A percentile compares a stretch with the other conserved stretches of the same genome.
Conservation (phyloP, 2,329 filamentous ascomycete species). For the Rutstroemia sp. region DNA sequence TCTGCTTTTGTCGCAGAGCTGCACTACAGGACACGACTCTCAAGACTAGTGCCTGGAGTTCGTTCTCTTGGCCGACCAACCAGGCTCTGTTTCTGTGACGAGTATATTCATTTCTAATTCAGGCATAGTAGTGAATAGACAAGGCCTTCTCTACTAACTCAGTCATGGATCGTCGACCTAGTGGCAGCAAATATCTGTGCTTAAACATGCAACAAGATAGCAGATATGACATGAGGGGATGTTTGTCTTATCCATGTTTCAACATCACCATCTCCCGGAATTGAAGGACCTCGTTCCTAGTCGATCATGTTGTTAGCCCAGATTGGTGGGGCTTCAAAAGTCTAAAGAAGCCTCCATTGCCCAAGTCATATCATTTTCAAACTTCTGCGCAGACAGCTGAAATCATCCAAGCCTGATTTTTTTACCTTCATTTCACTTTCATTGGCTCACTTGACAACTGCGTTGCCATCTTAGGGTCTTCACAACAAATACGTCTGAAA, state of each 20-base stretch:
- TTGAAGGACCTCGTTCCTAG: background rate
- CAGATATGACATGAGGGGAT: background rate
- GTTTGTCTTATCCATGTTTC: slow-evolving; percentile 4
- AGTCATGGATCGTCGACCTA: too few species aligned
- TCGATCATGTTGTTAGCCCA: background rate
- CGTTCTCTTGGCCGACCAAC: too few species aligned
- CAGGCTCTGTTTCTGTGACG: too few species aligned
- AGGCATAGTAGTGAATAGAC: background rate
- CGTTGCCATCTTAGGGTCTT: too few species aligned
- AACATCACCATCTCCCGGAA: background rate
- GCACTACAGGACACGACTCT: too few species aligned
- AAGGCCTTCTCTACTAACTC: background rate
- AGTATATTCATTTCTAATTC: background rate
- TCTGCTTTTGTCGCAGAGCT: too few species aligned
- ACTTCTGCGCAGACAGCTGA: too few species aligned
- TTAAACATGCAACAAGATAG: background rate
- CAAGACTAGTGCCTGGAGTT: too few species aligned
- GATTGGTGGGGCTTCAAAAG: background rate
- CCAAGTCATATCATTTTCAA: background rate
- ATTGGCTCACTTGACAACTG: too few species aligned
- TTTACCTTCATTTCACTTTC: too few species aligned
- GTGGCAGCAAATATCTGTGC: background rate
- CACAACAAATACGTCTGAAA: background rate
- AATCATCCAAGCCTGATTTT: too few species aligned
- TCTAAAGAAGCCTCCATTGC: background rate